A percentile compares a stretch with the other conserved stretches of the same genome.
Conservation (phyloP, 345 rosid species). For the Trapa incisa region DNA sequence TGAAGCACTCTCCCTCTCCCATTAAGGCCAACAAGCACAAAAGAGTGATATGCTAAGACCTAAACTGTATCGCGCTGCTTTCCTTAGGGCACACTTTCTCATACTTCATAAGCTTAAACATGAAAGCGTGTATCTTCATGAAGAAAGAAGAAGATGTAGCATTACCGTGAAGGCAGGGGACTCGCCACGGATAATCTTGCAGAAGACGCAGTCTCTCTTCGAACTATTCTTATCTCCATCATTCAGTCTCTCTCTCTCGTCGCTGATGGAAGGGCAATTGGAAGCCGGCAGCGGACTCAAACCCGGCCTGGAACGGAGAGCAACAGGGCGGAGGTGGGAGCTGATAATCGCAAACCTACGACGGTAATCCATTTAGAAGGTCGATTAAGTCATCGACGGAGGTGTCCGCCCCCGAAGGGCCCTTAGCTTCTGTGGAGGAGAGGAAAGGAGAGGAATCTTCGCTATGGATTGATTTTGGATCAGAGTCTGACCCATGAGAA, state of each 20-base stretch:
- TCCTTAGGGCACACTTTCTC: not conserved
- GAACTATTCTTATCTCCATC: constrained; percentile 6
- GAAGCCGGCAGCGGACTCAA: constrained; percentile 16
- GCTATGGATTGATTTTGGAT: not conserved
- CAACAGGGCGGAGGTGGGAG: constrained; percentile 42
- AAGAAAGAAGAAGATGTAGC: not conserved
- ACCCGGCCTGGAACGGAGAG: constrained; percentile 3
- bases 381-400: not conserved
- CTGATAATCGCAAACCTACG: constrained; percentile 61
- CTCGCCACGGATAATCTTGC: constrained; percentile 64
- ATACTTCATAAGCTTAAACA: not conserved
- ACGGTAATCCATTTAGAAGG: constrained; percentile 25
- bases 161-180: constrained; percentile 61
- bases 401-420: not conserved
- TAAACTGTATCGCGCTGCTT: not conserved
- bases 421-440: constrained; percentile 5
- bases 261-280: constrained; percentile 20
- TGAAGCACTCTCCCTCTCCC: not conserved
- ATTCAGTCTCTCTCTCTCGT: constrained; percentile 3
- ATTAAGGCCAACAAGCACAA: not conserved
- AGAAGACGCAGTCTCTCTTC: constrained; percentile 61
- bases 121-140: not conserved
- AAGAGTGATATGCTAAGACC: not conserved
- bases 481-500: not conserved
- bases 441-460: constrained; percentile 1